A percentile compares a stretch with the other conserved stretches of the same genome.
phyloP scores from a whole-genome alignment of 768 basidiomycete species.

The Mrakia hoshinonis region DNA sequence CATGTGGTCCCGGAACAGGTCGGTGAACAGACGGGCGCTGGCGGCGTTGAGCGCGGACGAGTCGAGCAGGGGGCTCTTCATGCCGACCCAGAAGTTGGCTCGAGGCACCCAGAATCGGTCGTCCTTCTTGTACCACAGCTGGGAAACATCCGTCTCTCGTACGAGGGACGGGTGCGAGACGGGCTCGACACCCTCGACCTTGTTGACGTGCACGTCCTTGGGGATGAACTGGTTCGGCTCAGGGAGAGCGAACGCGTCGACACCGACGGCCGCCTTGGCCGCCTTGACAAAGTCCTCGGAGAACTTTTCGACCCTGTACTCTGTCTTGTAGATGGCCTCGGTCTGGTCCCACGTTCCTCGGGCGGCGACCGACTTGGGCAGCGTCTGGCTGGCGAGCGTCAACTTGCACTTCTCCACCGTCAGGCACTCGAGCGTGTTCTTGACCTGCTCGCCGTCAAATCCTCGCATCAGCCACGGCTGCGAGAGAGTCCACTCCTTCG shows the following conservation, averaged over 20 bases:
- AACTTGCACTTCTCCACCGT: slow-evolving; percentile 59
- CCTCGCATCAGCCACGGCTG: slow-evolving; percentile 64
- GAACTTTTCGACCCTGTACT: slow-evolving; percentile 55
- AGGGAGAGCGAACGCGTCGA: slow-evolving; percentile 62
- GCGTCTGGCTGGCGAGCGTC: slow-evolving; percentile 68
- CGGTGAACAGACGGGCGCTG: slow-evolving; percentile 68
- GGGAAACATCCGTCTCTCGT: slow-evolving; percentile 58
- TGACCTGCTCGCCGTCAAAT: slow-evolving; percentile 52
- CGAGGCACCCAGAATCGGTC: slow-evolving; percentile 94
- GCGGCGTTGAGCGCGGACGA: slow-evolving; percentile 58
- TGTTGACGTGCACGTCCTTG: slow-evolving; percentile 71
- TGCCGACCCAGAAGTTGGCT: slow-evolving; percentile 58
- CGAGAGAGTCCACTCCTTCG: slow-evolving; percentile 63
- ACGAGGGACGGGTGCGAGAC: slow-evolving; percentile 66
- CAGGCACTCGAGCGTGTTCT: slow-evolving; percentile 3
- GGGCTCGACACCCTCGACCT: slow-evolving; percentile 60
- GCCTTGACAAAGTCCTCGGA: slow-evolving; percentile 52
- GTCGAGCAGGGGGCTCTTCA: slow-evolving; percentile 51
- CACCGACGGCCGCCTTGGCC: slow-evolving; percentile 49
- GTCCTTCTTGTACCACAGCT: slow-evolving; percentile 95
- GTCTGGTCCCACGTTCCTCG: slow-evolving; percentile 41
- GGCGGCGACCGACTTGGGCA: slow-evolving; percentile 50
- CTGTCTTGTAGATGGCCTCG: slow-evolving; percentile 89
- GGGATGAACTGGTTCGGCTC: slow-evolving; percentile 86
- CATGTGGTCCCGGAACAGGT: slow-evolving; percentile 78